Conservation (phyloP, 495 filamentous ascomycete species). For the Bombardia bombarda region DNA sequence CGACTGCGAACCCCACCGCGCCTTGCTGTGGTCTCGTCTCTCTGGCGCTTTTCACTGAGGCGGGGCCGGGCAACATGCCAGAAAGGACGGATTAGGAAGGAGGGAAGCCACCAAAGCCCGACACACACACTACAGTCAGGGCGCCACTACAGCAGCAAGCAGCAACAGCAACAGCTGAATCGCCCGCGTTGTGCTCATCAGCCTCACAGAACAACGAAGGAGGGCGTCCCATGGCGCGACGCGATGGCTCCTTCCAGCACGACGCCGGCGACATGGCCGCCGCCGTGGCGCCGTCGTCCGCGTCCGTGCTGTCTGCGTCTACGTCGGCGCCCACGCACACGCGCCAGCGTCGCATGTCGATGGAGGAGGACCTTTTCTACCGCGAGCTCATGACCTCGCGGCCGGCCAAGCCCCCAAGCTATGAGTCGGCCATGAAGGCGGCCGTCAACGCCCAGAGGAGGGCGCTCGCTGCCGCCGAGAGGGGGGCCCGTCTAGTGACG, state of each 20-base stretch:
- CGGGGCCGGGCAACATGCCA: slow-evolving; percentile 17
- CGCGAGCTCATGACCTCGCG: slow-evolving; percentile 26
- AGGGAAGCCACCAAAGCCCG: slow-evolving; percentile 10
- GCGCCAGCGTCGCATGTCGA: slow-evolving; percentile 30
- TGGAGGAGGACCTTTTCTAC: slow-evolving; percentile 33
- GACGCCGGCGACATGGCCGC: slow-evolving; percentile 10
- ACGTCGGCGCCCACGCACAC: too few species aligned
- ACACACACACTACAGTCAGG: slow-evolving; percentile 1
- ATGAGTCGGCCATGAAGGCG: slow-evolving; percentile 27
- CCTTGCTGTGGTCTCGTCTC: background rate
- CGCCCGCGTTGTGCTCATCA: background rate
- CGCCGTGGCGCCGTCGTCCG: slow-evolving; percentile 15
- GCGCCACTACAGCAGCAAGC: slow-evolving; percentile 1
- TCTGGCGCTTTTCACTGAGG: background rate
- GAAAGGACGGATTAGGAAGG: slow-evolving; percentile 14
- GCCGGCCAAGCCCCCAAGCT: slow-evolving; percentile 28
- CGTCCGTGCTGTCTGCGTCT: too few species aligned
- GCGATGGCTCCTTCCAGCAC: slow-evolving; percentile 27
- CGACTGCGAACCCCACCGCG: background rate
- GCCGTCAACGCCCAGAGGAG: slow-evolving; percentile 27
- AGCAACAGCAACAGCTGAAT: background rate
- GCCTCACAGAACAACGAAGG: background rate
- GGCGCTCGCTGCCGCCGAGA: slow-evolving; percentile 9
- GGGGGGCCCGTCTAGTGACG: background rate
- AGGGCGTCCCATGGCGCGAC: slow-evolving; percentile 19